phyloP scores from a whole-genome alignment of 2,329 filamentous ascomycete genomes.

The Fusarium sp. region DNA sequence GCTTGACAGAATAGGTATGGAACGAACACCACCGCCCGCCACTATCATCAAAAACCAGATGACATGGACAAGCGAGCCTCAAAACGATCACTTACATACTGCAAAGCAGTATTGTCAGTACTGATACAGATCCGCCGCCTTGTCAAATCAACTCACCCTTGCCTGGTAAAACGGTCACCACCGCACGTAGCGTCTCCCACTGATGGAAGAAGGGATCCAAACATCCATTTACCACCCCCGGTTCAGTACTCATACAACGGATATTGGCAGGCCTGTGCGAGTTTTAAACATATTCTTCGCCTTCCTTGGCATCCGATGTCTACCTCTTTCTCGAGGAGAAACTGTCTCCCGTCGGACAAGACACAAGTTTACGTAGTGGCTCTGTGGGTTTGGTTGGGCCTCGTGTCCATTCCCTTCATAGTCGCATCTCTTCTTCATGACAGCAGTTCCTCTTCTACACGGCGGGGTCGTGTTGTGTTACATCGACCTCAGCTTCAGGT shows the following conservation, averaged over 20 bases:
- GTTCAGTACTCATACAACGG: slow-evolving; percentile 19
- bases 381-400: slow-evolving; percentile 1
- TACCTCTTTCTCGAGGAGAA: slow-evolving; percentile 10
- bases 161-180: slow-evolving; percentile 45
- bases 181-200: slow-evolving; percentile 42
- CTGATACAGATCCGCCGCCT: slow-evolving; percentile 16
- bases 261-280: slow-evolving; percentile 38
- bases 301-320: slow-evolving; percentile 48
- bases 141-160: slow-evolving; percentile 35
- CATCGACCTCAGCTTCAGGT: slow-evolving; percentile 50
- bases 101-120: not conserved
- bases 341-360: slow-evolving; percentile 17
- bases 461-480: slow-evolving; percentile 43
- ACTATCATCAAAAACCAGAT: slow-evolving; percentile 7
- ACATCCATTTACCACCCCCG: slow-evolving; percentile 13
- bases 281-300: slow-evolving; percentile 16
- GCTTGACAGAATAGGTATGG: slow-evolving; percentile 36
- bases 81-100: slow-evolving; percentile 29
- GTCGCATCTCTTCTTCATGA: slow-evolving; percentile 10
- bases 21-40: slow-evolving; percentile 27
- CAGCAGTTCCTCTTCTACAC: slow-evolving; percentile 23
- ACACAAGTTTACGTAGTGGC: not conserved
- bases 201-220: slow-evolving; percentile 39
- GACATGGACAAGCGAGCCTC: slow-evolving; percentile 28
- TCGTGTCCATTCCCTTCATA: not conserved